phyloP scores from a whole-genome alignment of 1,284 basidiomycete species.

The Ustanciosporium gigantosporum region DNA sequence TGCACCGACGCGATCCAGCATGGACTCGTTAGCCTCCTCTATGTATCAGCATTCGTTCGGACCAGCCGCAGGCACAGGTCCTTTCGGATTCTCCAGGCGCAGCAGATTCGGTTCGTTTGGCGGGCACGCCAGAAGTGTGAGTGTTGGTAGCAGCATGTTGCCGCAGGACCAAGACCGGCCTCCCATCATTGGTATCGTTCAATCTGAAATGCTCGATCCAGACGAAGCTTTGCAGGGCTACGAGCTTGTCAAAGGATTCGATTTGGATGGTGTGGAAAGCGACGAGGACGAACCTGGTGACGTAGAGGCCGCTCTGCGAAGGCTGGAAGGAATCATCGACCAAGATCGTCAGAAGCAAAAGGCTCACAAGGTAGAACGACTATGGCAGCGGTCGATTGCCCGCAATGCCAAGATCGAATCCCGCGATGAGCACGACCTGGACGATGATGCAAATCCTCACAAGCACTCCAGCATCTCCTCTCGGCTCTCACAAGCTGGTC shows the following conservation, averaged over 20 bases:
- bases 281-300: conserved; percentile 53
- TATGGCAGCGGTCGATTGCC: conserved; percentile 43
- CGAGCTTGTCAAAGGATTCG: conserved; percentile 56
- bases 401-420: conserved; percentile 17
- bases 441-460: conserved; percentile 1
- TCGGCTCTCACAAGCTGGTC: conserved; percentile 8
- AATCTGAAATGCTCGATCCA: conserved; percentile 51
- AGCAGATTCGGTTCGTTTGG: conserved; percentile 14
- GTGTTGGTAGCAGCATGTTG: conserved; percentile 21
- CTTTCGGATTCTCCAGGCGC: background rate
- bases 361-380: conserved; percentile 40
- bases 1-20: conserved; percentile 18
- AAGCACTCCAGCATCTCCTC: conserved; percentile 11
- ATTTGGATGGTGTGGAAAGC: conserved; percentile 44
- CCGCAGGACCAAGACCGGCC: conserved; percentile 10
- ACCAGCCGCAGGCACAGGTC: background rate
- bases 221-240: conserved; percentile 53
- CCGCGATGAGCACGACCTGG: too few species aligned
- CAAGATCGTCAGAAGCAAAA: conserved; percentile 46
- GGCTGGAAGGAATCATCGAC: conserved; percentile 55
- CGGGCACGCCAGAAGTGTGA: conserved; percentile 17
- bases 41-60: conserved; percentile 11
- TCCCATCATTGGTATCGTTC: conserved; percentile 40
- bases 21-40: conserved; percentile 43
- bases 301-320: conserved; percentile 50